These are phyloP conservation scores for Beauveria scarabaeidicola DNA, from an alignment of 2,329 filamentous ascomycete genomes.

Conservation along the genomic window DNA sequence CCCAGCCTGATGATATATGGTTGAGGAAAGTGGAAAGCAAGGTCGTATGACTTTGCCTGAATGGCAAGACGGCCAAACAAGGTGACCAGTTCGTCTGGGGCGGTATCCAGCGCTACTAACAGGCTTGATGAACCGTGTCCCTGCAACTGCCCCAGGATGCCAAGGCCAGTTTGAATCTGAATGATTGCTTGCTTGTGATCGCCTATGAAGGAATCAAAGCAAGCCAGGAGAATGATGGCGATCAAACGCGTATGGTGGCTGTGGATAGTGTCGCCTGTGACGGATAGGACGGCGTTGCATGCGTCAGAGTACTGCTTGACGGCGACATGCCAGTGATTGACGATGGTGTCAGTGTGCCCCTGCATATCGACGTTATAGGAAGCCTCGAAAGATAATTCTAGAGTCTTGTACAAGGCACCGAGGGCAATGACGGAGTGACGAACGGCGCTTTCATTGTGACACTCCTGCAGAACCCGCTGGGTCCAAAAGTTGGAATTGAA, in stretches of 20 bases:
- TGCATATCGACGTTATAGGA: constrained; percentile 11
- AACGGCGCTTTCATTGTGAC: constrained; percentile 52
- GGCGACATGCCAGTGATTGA: constrained; percentile 51
- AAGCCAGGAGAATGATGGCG: constrained; percentile 56
- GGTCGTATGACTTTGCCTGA: constrained; percentile 59
- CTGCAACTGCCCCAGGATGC: constrained; percentile 44
- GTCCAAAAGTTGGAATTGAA: constrained; percentile 61
- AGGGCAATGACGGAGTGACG: constrained; percentile 58
- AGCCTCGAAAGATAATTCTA: constrained; percentile 46
- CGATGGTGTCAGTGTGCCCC: constrained; percentile 27
- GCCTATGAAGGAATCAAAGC: constrained; percentile 59
- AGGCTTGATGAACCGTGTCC: constrained; percentile 22
- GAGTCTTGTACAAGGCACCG: constrained; percentile 57
- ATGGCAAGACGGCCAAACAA: constrained; percentile 57
- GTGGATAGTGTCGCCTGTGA: constrained; percentile 33
- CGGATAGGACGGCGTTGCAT: constrained; percentile 39
- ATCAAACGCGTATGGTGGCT: constrained; percentile 51
- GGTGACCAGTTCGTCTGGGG: constrained; percentile 46
- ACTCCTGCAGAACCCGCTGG: constrained; percentile 52
- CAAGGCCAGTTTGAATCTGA: constrained; percentile 52
- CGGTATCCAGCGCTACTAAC: constrained; percentile 16
- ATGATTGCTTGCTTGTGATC: constrained; percentile 53
- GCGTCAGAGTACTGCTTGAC: constrained; percentile 52
- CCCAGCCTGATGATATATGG: constrained; percentile 47
- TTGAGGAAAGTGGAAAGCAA: constrained; percentile 59